Percentiles rank a stretch among this genome's conserved stretches.
Evolutionary conservation across 306 rosid species (phyloP).

Genomic region (Myrica gale): DNA sequence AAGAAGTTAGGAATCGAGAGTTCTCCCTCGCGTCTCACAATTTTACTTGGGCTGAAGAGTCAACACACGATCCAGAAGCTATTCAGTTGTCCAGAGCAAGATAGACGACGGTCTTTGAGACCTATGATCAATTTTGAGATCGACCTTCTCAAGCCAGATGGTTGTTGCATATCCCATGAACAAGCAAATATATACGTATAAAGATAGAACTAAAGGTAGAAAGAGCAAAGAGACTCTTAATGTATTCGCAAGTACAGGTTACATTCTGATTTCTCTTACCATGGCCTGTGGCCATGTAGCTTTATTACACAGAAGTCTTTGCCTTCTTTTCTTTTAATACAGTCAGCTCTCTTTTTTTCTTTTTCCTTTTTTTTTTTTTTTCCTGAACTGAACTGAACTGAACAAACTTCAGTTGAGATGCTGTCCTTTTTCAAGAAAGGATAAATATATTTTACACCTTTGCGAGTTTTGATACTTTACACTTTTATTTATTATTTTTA

Average conservation of each 20-base stretch:
- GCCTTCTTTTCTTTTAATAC: too few relatives aligned
- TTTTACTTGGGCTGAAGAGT: conserved; percentile 76
- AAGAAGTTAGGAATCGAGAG: conserved; percentile 54
- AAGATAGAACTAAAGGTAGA: neutral
- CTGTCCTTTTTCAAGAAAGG: too few relatives aligned
- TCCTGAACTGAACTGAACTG: too few relatives aligned
- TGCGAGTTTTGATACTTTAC: too few relatives aligned
- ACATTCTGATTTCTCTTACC: neutral
- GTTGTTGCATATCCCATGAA: neutral
- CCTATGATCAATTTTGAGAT: conserved; percentile 34
- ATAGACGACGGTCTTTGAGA: conserved; percentile 26
- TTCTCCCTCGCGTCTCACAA: conserved; percentile 49
- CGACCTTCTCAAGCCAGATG: neutral
- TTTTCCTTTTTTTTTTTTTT: too few relatives aligned
- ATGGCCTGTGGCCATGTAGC: neutral
- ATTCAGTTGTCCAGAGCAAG: conserved; percentile 80
- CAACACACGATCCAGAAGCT: conserved; percentile 81
- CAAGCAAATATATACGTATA: too few relatives aligned
- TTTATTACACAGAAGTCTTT: too few relatives aligned
- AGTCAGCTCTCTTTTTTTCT: too few relatives aligned
- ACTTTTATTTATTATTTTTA: too few relatives aligned
- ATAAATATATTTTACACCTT: too few relatives aligned
- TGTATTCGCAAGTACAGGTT: too few relatives aligned
- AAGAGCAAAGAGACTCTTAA: neutral
- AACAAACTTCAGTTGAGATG: too few relatives aligned